Evolutionary conservation across 805 yeast genomes (phyloP), one percentile per base, ranked within the genome.

Genomic region (Soucietia sequanensis): DNA sequence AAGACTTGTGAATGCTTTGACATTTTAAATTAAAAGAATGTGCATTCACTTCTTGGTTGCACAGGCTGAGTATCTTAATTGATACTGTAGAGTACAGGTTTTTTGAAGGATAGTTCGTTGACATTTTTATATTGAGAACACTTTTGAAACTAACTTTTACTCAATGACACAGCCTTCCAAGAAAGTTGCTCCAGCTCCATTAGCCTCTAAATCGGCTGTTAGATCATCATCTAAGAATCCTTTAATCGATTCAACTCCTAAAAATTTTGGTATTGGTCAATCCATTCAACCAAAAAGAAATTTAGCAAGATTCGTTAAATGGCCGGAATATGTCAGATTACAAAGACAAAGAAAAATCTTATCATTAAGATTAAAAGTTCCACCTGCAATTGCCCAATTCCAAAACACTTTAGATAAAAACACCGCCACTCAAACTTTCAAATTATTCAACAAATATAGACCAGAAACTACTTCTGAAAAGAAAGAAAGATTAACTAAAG

Each of bases 271-370:
- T 74, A 84, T 93, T 60, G 99, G 99, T 61, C 98, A 93, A 78
- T 75, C 83, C 52, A 61, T 91, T 58, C 98, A 91, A 75, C 95
- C 82, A 89, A 88, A 84, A 80, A 83, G 91, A 76, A 87, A 93
- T 83, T 81, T 93, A 66, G 76, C 95, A 45, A 89, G 98, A 75
- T 90, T 86, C 70, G 98, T 91, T 66, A 93, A 86, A 75, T 93
- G 99, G 99, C 99, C 99, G 66, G 93, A 84, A 75, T 89, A 91
- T 69, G 95, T 91, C 56, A 87, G 95, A 77, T 78, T 93, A 58
- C 99, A 91, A 80, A 90, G 99, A 81, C 98, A 93, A 77, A 93
- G 84, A 84, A 91, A 91, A 82, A 84, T 91, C 70, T 80, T 91
- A 70, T 76, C 82, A 60, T 70, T 90, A 72, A 90, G 99, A 84